phyloP scores from a whole-genome alignment of 176 grass and related monocot genomes.

The Alloteropsis semialata region DNA sequence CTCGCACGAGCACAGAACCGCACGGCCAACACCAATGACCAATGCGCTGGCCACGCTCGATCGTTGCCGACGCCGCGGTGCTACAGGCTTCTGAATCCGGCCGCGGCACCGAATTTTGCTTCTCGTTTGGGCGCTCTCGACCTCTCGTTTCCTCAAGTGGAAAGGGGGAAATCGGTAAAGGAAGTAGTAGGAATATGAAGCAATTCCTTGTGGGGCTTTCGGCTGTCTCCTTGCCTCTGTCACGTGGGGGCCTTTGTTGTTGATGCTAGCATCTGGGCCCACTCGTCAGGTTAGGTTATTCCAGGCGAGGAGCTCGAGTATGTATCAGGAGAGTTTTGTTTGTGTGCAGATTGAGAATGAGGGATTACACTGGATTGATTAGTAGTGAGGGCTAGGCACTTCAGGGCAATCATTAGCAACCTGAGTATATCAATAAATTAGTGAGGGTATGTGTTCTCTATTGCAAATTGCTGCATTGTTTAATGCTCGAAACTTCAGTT shows the following conservation, averaged over 20 bases:
- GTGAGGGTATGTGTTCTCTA: background rate
- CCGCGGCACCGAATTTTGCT: background rate
- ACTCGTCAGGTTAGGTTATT: background rate
- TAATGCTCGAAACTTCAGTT: background rate
- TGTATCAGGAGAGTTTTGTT: background rate
- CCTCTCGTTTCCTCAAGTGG: constrained; percentile 1
- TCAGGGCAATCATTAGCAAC: background rate
- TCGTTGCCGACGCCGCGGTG: background rate
- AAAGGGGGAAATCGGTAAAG: constrained; percentile 6
- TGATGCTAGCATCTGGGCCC: background rate
- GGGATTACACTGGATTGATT: background rate
- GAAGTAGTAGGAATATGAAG: background rate
- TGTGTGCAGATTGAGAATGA: background rate
- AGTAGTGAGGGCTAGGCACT: background rate
- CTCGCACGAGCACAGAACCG: background rate
- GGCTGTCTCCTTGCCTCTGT: background rate
- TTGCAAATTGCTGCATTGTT: background rate
- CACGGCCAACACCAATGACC: background rate
- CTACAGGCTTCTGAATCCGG: constrained; percentile 18
- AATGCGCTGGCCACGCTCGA: background rate
- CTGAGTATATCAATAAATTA: background rate
- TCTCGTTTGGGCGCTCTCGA: background rate
- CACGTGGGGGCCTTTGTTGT: background rate
- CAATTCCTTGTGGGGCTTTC: background rate
- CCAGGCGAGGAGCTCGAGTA: background rate